These are phyloP conservation scores for Arthrobotrys musiformis DNA, from an alignment of 2,329 filamentous ascomycete genomes.

Conservation along the genomic window DNA sequence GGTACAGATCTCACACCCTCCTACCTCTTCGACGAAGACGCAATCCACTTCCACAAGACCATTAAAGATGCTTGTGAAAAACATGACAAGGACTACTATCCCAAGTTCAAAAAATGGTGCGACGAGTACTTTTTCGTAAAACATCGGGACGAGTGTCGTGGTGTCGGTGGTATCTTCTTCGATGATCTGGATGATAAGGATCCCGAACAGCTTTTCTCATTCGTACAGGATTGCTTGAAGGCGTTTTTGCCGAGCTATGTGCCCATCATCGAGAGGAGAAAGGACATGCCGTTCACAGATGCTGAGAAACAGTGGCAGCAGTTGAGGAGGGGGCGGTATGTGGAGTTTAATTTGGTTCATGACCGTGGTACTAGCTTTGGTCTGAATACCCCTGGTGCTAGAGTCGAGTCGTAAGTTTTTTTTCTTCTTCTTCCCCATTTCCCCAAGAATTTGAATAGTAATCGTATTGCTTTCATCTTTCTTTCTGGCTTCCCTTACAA, in stretches of 20 bases:
- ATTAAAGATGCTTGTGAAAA: conserved; percentile 93
- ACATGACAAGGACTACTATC: conserved; percentile 91
- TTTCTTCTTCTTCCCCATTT: no score
- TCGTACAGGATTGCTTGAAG: conserved; percentile 83
- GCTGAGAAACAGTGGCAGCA: conserved; percentile 97
- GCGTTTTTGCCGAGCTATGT: conserved; percentile 91
- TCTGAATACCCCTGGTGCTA: conserved; percentile 86
- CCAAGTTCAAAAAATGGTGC: conserved; percentile 97
- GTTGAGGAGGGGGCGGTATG: conserved; percentile 89
- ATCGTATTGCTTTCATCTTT: no score
- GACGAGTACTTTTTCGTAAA: conserved; percentile 97
- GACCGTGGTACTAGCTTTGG: conserved; percentile 95
- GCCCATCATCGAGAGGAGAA: conserved; percentile 86
- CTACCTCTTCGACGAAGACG: conserved; percentile 97
- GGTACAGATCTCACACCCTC: conserved; percentile 91
- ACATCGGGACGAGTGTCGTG: conserved; percentile 85
- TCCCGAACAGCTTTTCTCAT: conserved; percentile 89
- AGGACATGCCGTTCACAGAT: conserved; percentile 88
- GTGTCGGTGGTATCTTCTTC: conserved; percentile 97
- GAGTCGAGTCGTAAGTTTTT: conserved; percentile 73
- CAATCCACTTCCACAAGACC: conserved; percentile 92
- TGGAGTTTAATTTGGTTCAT: conserved; percentile 98
- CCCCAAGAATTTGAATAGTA: no score
- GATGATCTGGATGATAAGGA: conserved; percentile 91
- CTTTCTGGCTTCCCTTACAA: no score